Evolutionary conservation across 495 filamentous ascomycete genomes (phyloP).

Genomic region (Podospora sp.): DNA sequence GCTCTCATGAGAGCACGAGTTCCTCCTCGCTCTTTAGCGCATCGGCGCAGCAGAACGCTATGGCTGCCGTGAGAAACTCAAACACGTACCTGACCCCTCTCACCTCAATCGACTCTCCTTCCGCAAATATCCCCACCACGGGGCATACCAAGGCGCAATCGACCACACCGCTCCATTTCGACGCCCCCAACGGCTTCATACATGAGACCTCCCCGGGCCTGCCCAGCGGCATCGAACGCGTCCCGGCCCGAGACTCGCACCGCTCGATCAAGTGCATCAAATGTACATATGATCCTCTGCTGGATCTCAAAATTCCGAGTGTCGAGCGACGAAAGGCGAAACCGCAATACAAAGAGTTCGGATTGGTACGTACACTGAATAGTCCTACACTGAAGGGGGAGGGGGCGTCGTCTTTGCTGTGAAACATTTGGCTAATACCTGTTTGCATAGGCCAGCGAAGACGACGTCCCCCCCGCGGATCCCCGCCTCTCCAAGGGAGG

Average conservation of each 20-base stretch:
- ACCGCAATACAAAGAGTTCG: conserved; percentile 71
- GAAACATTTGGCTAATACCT: conserved; percentile 53
- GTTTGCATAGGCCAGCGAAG: conserved; percentile 56
- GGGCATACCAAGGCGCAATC: conserved; percentile 40
- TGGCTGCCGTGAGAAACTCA: conserved; percentile 51
- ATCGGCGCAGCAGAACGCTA: conserved; percentile 47
- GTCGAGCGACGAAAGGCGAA: conserved; percentile 69
- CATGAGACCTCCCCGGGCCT: conserved; percentile 54
- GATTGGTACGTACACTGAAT: conserved; percentile 61
- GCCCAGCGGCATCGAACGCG: conserved; percentile 49
- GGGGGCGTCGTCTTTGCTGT: conserved; percentile 60
- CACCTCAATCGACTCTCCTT: conserved; percentile 76
- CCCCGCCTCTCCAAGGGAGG: conserved; percentile 70
- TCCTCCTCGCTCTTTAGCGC: conserved; percentile 65
- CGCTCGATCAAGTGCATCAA: conserved; percentile 67
- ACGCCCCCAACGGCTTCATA: conserved; percentile 32
- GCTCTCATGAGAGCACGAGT: conserved; percentile 64
- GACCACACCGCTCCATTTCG: conserved; percentile 37
- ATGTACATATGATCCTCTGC: conserved; percentile 70
- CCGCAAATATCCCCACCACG: conserved; percentile 51
- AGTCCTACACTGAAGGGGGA: conserved; percentile 44
- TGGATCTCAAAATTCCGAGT: conserved; percentile 54
- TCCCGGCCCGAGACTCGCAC: conserved; percentile 62
- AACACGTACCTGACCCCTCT: conserved; percentile 71
- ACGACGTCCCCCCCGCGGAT: conserved; percentile 69